Conservation (phyloP, 345 rosid genomes). For the Citrus inodora region DNA sequence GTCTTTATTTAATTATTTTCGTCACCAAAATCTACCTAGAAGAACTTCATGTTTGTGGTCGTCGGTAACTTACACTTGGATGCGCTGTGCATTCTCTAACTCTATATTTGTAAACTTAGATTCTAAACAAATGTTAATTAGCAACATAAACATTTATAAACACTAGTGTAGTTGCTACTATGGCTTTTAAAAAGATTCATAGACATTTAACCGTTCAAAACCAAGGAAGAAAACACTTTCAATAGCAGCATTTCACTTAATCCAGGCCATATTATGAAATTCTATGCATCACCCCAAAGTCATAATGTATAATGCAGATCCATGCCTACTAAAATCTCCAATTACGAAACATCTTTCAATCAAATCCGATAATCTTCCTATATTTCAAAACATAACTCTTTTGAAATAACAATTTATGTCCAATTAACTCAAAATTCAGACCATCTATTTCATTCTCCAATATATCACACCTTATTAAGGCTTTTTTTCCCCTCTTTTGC, state of each 20-base stretch:
- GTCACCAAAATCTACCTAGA: not conserved
- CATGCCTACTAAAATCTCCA: not conserved
- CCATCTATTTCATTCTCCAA: not conserved
- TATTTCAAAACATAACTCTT: not conserved
- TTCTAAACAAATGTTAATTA: not conserved
- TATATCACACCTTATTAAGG: not conserved
- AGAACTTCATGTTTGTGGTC: not conserved
- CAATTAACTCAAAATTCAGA: not conserved
- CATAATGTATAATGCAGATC: not conserved
- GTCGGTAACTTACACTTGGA: not conserved
- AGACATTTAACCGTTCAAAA: not conserved
- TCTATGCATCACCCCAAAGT: not conserved
- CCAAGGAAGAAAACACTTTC: not conserved
- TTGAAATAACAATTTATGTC: not conserved
- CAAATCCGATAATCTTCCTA: not conserved
- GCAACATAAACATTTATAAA: not conserved
- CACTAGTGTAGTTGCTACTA: not conserved
- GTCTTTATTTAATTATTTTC: not conserved
- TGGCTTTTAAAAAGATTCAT: not conserved
- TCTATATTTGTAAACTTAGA: not conserved
- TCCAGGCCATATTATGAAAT: not conserved
- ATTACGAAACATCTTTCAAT: not conserved
- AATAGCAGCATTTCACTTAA: not conserved
- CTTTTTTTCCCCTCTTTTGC: too few relatives aligned
- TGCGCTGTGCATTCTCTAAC: not conserved